Base-by-base conservation (phyloP, 192 early-diverging fungal genomes). In the Podila clonocystis region DNA sequence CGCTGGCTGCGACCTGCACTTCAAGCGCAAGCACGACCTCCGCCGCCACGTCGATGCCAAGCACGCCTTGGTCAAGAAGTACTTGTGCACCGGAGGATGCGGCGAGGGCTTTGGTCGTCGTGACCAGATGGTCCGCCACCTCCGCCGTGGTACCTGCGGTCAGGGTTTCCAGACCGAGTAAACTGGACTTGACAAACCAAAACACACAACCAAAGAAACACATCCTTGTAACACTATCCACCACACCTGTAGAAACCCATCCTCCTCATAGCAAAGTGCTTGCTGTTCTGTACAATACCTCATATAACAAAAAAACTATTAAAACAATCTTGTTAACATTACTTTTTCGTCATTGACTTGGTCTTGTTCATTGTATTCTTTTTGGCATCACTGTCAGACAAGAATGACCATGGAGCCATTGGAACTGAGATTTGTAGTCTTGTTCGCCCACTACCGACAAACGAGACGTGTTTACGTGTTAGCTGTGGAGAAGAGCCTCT, bases 1-100 rank as follows among this genome's bases (percentile, higher is more conserved):
- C n/a, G 65, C 69, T 0, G 72, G 72, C 4, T 84, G 83, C 30
- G 77, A 73, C 29, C 49, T 73, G 8, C 68, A 75, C 65, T 84
- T 84, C 41, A 84, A 79, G 68, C 73, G 83, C 70, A 84, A 84
- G 72, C 83, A 84, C 50, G 83, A 84, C 49, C 66, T 84, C 12
- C 58, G 79, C 28, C 68, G 83, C 33, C 83, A 84, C 60, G 72
- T 84, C 20, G 75, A 79, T 58, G 75, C 75, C 24, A 79, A 79
- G 70, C 75, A 79, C 28, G 75, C 75, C 29, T 45, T 79, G 12
- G 75, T 79, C 48, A 79, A 79, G 69, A 79, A 79, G 75, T 79
- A 79, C 75, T 12, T 79, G 34, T 79, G 75, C 75, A 79, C 75
- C 1, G 75, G 75, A 24, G 75, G 75, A 36, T 79, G 75, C 20